Evolutionary conservation across 768 basidiomycete genomes (phyloP).

Genomic region (Tricholoma furcatifolium): DNA sequence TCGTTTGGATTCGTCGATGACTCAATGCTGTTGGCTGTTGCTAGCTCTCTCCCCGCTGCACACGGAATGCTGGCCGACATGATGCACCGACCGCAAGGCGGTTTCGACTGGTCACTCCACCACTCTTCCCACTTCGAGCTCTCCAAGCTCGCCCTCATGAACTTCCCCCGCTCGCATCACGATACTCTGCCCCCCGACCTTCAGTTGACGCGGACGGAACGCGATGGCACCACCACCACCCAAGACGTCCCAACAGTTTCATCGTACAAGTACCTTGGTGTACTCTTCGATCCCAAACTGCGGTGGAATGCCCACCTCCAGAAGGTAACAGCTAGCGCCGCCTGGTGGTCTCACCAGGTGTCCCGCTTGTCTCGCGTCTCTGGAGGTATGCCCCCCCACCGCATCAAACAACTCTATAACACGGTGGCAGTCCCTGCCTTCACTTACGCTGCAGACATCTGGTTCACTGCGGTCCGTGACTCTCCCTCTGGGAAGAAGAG

Average conservation of each 20-base stretch:
- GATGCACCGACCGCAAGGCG: too few species aligned
- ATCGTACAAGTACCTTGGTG: background rate
- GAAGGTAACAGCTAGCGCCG: too few species aligned
- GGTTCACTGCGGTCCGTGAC: background rate
- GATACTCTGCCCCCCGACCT: constrained; percentile 1
- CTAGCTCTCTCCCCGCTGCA: background rate
- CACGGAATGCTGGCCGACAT: constrained; percentile 15
- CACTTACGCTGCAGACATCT: too few species aligned
- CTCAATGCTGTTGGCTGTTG: background rate
- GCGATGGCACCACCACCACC: background rate
- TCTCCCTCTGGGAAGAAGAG: background rate
- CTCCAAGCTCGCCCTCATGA: constrained; percentile 26
- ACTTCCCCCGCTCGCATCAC: constrained; percentile 13
- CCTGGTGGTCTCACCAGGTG: background rate
- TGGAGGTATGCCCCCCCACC: background rate
- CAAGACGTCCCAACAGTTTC: background rate
- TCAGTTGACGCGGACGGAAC: background rate
- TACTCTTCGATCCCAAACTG: background rate
- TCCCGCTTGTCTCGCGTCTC: background rate
- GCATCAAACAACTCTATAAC: background rate
- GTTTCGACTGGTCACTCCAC: constrained; percentile 19
- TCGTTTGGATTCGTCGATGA: too few species aligned
- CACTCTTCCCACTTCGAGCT: constrained; percentile 31
- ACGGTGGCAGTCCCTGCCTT: too few species aligned
- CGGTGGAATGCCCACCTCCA: too few species aligned